A percentile compares a stretch with the other conserved stretches of the same genome.
These are phyloP conservation scores for Astrothelium subdiscretum DNA, from an alignment of 495 filamentous ascomycete genomes.

Conservation along the genomic window DNA sequence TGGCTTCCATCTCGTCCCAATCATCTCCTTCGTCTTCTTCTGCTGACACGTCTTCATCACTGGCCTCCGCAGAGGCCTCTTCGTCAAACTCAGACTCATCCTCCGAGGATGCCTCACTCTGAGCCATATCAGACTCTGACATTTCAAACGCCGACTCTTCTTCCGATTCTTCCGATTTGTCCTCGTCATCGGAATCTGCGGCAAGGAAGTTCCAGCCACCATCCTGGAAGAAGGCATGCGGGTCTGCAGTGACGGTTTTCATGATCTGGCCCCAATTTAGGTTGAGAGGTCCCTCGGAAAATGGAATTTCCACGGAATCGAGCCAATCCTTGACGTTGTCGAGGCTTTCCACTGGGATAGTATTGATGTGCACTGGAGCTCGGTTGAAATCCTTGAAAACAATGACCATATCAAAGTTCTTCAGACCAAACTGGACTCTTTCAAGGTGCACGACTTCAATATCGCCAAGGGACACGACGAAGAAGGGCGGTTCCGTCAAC, in stretches of 20 bases:
- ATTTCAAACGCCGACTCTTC: constrained; percentile 81
- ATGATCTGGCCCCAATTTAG: constrained; percentile 98
- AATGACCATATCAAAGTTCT: constrained; percentile 98
- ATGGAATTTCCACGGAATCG: constrained; percentile 87
- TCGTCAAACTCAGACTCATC: constrained; percentile 91
- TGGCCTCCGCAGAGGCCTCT: constrained; percentile 66
- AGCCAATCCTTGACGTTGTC: constrained; percentile 98
- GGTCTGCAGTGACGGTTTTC: constrained; percentile 92
- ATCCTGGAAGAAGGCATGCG: constrained; percentile 87
- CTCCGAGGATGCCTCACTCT: constrained; percentile 66
- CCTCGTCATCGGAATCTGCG: constrained; percentile 80
- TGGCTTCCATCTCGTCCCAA: constrained; percentile 85
- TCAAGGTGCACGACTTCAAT: constrained; percentile 96
- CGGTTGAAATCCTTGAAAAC: constrained; percentile 94
- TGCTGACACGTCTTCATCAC: constrained; percentile 38
- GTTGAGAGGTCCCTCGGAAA: constrained; percentile 89
- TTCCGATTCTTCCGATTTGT: constrained; percentile 65
- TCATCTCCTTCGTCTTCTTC: constrained; percentile 80
- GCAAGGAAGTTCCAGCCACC: constrained; percentile 92
- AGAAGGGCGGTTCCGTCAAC: constrained; percentile 91
- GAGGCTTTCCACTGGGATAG: constrained; percentile 88
- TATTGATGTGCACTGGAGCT: constrained; percentile 85
- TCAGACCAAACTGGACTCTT: constrained; percentile 93
- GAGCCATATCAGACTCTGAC: constrained; percentile 67
- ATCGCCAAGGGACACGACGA: constrained; percentile 86